These are phyloP conservation scores for Macrophomina pseudophaseolina DNA, from an alignment of 2,329 filamentous ascomycete species.

Conservation along the genomic window DNA sequence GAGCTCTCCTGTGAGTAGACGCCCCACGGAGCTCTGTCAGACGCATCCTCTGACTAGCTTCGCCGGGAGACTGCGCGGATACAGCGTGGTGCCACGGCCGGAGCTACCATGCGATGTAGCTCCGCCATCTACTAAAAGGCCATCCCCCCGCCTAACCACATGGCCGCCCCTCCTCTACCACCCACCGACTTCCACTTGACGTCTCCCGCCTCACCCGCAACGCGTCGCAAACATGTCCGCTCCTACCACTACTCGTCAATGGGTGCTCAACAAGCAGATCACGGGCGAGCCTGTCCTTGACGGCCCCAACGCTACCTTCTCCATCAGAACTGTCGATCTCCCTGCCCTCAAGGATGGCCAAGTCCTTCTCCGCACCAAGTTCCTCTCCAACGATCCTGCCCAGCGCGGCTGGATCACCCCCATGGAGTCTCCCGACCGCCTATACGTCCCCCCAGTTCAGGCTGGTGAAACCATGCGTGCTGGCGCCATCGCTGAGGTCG, in stretches of 20 bases:
- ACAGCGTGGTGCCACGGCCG: neutral
- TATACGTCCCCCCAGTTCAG: conserved; percentile 72
- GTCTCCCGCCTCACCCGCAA: neutral
- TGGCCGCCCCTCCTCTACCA: neutral
- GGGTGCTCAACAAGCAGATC: conserved; percentile 51
- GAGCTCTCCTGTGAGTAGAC: neutral
- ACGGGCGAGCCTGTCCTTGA: conserved; percentile 41
- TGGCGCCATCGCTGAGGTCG: conserved; percentile 62
- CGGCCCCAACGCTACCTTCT: conserved; percentile 49
- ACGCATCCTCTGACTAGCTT: neutral
- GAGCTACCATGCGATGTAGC: neutral
- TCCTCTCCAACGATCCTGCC: conserved; percentile 60
- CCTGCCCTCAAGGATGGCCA: conserved; percentile 46
- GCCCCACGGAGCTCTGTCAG: neutral
- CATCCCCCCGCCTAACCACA: neutral
- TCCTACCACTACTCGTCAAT: conserved; percentile 44
- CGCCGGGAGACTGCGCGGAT: neutral
- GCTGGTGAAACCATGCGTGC: conserved; percentile 74
- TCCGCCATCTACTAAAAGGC: neutral
- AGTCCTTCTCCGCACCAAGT: conserved; percentile 54
- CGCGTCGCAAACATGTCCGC: neutral
- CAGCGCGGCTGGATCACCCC: conserved; percentile 44
- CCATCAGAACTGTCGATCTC: conserved; percentile 42
- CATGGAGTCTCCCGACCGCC: conserved; percentile 40
- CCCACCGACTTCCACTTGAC: neutral